These are phyloP conservation scores for Penicillium bialowiezense DNA, from an alignment of 495 filamentous ascomycete genomes.

Conservation along the genomic window DNA sequence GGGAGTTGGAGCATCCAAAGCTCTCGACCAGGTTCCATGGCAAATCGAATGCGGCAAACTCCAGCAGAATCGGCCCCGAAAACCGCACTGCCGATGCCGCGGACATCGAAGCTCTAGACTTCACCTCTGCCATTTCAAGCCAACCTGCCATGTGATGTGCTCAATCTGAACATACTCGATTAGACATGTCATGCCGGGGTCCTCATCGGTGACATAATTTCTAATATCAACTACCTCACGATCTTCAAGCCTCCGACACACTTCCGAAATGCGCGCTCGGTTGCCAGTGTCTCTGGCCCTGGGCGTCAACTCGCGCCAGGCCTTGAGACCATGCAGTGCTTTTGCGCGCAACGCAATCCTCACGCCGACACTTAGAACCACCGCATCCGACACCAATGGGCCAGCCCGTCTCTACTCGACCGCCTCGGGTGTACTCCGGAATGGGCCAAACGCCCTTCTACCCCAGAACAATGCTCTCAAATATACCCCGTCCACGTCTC, in stretches of 20 bases:
- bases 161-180: slow-evolving; percentile 11
- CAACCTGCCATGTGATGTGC: slow-evolving; percentile 11
- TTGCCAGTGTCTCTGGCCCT: slow-evolving; percentile 35
- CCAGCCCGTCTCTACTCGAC: slow-evolving; percentile 24
- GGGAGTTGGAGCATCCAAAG: slow-evolving; percentile 25
- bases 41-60: slow-evolving; percentile 27
- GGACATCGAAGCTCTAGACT: slow-evolving; percentile 13
- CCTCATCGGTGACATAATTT: slow-evolving; percentile 23
- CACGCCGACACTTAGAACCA: slow-evolving; percentile 1
- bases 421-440: slow-evolving; percentile 20
- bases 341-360: slow-evolving; percentile 18
- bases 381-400: slow-evolving; percentile 4
- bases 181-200: slow-evolving; percentile 37
- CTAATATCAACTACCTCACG: slow-evolving; percentile 21
- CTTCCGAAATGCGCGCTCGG: slow-evolving; percentile 42
- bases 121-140: slow-evolving; percentile 12
- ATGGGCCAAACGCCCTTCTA: slow-evolving; percentile 12
- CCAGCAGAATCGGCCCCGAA: slow-evolving; percentile 28
- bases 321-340: slow-evolving; percentile 16
- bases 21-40: slow-evolving; percentile 39
- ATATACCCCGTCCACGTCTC: slow-evolving; percentile 15
- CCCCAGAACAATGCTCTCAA: slow-evolving; percentile 14
- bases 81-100: slow-evolving; percentile 17
- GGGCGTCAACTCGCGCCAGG: slow-evolving; percentile 28
- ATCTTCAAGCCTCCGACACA: slow-evolving; percentile 9